phyloP scores from a whole-genome alignment of 768 basidiomycete genomes.

The Gyrodon lividus region DNA sequence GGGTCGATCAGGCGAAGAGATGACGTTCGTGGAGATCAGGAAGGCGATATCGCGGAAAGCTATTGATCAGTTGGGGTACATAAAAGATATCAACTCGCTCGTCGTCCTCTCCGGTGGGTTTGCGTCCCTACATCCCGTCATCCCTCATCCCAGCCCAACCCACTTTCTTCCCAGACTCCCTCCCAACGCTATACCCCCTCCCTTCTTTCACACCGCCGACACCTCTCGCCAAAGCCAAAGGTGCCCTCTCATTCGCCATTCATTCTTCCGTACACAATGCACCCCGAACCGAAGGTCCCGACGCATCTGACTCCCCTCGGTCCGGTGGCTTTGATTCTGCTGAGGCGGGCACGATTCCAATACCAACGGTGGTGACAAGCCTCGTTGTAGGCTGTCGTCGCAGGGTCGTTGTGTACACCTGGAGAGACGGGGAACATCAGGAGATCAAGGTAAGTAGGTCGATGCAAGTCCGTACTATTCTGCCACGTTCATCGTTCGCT shows the following conservation, averaged over 20 bases:
- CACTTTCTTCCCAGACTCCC: slow-evolving; percentile 51
- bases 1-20: slow-evolving; percentile 6
- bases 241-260: slow-evolving; percentile 80
- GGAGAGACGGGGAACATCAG: slow-evolving; percentile 82
- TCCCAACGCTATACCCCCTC: slow-evolving; percentile 72
- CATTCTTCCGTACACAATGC: slow-evolving; percentile 58
- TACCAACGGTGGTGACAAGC: slow-evolving; percentile 69
- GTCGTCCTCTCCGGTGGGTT: slow-evolving; percentile 77
- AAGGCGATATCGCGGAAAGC: slow-evolving; percentile 61
- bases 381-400: slow-evolving; percentile 85
- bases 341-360: slow-evolving; percentile 35
- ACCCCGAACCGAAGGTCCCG: slow-evolving; percentile 24
- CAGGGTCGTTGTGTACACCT: slow-evolving; percentile 80
- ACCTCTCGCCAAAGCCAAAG: slow-evolving; percentile 71
- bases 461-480: not conserved
- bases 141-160: not conserved
- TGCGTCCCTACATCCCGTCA: not conserved
- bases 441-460: slow-evolving; percentile 62
- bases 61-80: slow-evolving; percentile 85
- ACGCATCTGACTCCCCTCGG: slow-evolving; percentile 10
- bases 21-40: slow-evolving; percentile 59
- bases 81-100: slow-evolving; percentile 84
- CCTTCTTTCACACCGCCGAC: slow-evolving; percentile 71
- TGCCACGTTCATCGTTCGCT: not conserved
- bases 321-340: slow-evolving; percentile 9